Evolutionary conservation across 345 rosid genomes (phyloP), one percentile per base, ranked within the genome.

Genomic region (Heritiera littoralis): DNA sequence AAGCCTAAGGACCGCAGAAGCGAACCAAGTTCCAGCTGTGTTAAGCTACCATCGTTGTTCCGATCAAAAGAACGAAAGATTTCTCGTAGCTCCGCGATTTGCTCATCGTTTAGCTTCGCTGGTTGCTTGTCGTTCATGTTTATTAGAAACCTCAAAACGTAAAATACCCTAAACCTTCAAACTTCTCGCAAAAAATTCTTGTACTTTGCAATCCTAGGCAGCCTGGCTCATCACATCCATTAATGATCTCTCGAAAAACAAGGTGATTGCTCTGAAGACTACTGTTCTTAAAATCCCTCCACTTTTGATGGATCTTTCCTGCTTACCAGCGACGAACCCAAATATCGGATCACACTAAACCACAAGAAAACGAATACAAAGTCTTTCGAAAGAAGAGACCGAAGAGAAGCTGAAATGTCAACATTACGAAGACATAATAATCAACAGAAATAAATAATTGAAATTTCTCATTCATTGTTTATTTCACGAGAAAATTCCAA

Each of bases 11-110:
- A 92, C 66, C 98, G 90, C 74, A 95, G 85, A 64, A 95, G 90
- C 12, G 98, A 95, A 52, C 95, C 97, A 6, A 95, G 86, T 88
- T 95, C 97, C 20, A 92, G 90, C 77, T 94, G 95, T 0, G 99
- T 95, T 56, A 95, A 82, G 82, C 98, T 91, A 0, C 98, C 99
- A 77, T 94, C 97, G 43, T 88, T 88, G 90, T 94, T 91, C 78
- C 92, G 83, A 72, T 95, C 98, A 46, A 95, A 95, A 6, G 97
- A 89, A 12, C 97, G 88, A 83, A 95, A 95, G 60, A 92, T 91
- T 72, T 93, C 92, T 3, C 91, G 92, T 14, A 95, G 89, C 75
- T 95, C 97, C 4, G 90, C 80, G 70, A 94, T 87, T 78, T 95
- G 98, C 18, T 87, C 96, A 4, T 92, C 97, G 76, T 91, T 92